phyloP scores from a whole-genome alignment of 2,329 filamentous ascomycete genomes.

The Clarireedia monteithiana region DNA sequence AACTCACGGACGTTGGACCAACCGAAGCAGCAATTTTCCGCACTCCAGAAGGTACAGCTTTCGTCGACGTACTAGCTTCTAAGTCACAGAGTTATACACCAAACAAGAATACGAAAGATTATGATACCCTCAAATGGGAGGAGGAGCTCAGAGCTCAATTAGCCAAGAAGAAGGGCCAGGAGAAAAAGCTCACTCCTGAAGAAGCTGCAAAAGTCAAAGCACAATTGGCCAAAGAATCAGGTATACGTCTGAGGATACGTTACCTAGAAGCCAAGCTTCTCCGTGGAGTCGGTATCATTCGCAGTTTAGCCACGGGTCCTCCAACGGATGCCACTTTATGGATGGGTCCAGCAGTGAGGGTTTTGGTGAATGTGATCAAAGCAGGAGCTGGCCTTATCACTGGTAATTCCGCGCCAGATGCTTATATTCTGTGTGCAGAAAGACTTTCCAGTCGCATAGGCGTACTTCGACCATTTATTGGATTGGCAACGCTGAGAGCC shows the following conservation, averaged over 20 bases:
- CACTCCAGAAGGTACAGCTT: slow-evolving; percentile 79
- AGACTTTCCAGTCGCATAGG: slow-evolving; percentile 69
- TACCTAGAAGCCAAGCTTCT: slow-evolving; percentile 62
- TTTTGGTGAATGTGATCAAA: slow-evolving; percentile 66
- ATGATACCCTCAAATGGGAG: slow-evolving; percentile 96
- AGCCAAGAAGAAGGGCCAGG: slow-evolving; percentile 85
- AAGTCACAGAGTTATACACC: slow-evolving; percentile 63
- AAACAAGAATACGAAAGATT: slow-evolving; percentile 89
- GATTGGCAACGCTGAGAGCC: slow-evolving; percentile 76
- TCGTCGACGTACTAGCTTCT: slow-evolving; percentile 84
- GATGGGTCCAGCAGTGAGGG: slow-evolving; percentile 74
- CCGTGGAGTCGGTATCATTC: slow-evolving; percentile 80
- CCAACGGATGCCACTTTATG: slow-evolving; percentile 84
- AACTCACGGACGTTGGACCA: slow-evolving; percentile 67
- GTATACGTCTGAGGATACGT: slow-evolving; percentile 66
- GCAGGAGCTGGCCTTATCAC: slow-evolving; percentile 76
- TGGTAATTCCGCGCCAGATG: slow-evolving; percentile 67
- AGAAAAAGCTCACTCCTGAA: slow-evolving; percentile 84
- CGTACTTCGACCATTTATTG: slow-evolving; percentile 71
- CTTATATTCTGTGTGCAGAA: slow-evolving; percentile 73
- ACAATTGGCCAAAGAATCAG: slow-evolving; percentile 79
- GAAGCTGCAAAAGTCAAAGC: slow-evolving; percentile 86
- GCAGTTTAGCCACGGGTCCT: slow-evolving; percentile 72
- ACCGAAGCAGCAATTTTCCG: slow-evolving; percentile 90
- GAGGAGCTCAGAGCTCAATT: slow-evolving; percentile 81